A percentile compares a stretch with the other conserved stretches of the same genome.
Evolutionary conservation across 148 eudicot species (phyloP).

Genomic region (Cornus kousa): DNA sequence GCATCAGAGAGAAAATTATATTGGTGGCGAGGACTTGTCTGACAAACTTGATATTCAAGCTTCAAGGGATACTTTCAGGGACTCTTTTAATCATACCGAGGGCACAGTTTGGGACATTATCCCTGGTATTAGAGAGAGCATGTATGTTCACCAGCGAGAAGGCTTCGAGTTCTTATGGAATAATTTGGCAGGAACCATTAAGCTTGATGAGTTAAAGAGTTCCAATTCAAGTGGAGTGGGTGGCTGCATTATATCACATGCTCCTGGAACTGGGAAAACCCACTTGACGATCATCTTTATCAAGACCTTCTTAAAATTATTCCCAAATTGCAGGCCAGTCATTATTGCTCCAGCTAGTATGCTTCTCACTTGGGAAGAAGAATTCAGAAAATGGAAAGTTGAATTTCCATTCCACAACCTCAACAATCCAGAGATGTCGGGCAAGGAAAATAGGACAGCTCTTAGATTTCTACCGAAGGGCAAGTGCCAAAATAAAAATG

Average conservation of each 20-base stretch:
- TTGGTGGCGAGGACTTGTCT: slow-evolving; percentile 13
- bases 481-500: not conserved
- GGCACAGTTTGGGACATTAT: slow-evolving; percentile 64
- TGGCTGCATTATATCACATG: slow-evolving; percentile 80
- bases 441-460: slow-evolving; percentile 25
- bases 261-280: slow-evolving; percentile 81
- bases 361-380: slow-evolving; percentile 66
- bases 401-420: slow-evolving; percentile 46
- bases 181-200: slow-evolving; percentile 47
- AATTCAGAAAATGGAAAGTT: slow-evolving; percentile 50
- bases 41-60: slow-evolving; percentile 9
- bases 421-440: slow-evolving; percentile 35
- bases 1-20: not conserved
- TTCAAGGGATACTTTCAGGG: not conserved
- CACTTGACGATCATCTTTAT: slow-evolving; percentile 55
- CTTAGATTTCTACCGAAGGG: not conserved
- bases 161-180: slow-evolving; percentile 76
- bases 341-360: slow-evolving; percentile 63
- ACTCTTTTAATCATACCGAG: slow-evolving; percentile 3
- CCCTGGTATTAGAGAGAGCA: slow-evolving; percentile 28
- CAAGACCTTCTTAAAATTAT: slow-evolving; percentile 40
- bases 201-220: slow-evolving; percentile 29
- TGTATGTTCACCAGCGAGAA: slow-evolving; percentile 62
- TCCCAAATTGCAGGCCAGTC: slow-evolving; percentile 44
- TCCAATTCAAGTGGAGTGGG: slow-evolving; percentile 23